Conservation (phyloP, 1,284 basidiomycete species). For the Stereum hirsutum region DNA sequence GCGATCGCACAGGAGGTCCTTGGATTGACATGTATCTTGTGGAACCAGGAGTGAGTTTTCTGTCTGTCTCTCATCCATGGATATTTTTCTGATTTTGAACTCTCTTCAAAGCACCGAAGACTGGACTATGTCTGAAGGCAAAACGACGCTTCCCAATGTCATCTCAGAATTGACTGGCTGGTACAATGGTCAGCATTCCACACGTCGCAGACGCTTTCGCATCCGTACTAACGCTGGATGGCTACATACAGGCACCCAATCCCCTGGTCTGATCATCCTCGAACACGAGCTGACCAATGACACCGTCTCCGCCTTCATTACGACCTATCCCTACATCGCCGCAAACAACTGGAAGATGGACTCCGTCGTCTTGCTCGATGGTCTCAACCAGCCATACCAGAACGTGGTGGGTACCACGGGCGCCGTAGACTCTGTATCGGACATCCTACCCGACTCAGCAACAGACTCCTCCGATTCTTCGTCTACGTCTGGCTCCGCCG, state of each 20-base stretch:
- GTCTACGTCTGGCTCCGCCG: neutral
- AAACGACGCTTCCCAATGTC: conserved; percentile 34
- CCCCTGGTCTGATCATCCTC: conserved; percentile 69
- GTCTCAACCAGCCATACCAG: conserved; percentile 35
- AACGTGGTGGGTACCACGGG: conserved; percentile 29
- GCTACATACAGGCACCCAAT: conserved; percentile 37
- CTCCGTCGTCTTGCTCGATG: conserved; percentile 43
- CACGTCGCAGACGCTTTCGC: neutral
- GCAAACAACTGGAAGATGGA: conserved; percentile 58
- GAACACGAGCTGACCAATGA: conserved; percentile 70
- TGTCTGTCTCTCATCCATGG: neutral
- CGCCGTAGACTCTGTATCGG: conserved; percentile 11
- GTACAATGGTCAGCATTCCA: conserved; percentile 27
- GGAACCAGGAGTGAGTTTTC: conserved; percentile 69
- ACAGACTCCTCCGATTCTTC: no score
- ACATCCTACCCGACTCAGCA: no score
- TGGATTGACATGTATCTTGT: conserved; percentile 63
- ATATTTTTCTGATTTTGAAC: neutral
- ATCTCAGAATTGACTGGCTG: conserved; percentile 40
- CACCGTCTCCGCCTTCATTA: conserved; percentile 62
- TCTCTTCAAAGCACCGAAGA: conserved; percentile 43
- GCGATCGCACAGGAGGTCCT: conserved; percentile 71
- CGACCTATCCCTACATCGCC: conserved; percentile 55
- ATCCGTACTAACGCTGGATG: neutral
- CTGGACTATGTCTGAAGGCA: conserved; percentile 41